Conservation (phyloP, 805 yeast species). For the Kluyveromyces dobzhanskii region DNA sequence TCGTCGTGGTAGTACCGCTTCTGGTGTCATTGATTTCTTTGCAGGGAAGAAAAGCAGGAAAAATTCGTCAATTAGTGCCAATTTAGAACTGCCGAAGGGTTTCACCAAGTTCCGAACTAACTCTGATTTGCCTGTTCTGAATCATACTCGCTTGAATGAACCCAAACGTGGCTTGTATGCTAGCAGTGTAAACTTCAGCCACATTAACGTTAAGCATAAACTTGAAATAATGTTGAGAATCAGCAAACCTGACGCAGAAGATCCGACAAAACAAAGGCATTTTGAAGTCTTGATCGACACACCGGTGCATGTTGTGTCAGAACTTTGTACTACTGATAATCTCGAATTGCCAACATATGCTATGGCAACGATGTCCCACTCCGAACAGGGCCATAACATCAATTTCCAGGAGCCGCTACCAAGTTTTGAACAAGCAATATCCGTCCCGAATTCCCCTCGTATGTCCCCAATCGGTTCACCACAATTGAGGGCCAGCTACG, state of each 20-base stretch:
- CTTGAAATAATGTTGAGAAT: conserved; percentile 64
- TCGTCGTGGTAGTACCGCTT: conserved; percentile 9
- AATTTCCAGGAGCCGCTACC: conserved; percentile 36
- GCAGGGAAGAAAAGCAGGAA: conserved; percentile 12
- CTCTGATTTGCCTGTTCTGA: conserved; percentile 15
- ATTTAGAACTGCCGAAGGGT: not conserved
- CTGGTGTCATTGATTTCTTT: conserved; percentile 17
- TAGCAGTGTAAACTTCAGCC: conserved; percentile 51
- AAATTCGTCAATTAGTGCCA: conserved; percentile 3
- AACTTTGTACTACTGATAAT: conserved; percentile 31
- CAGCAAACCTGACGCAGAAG: conserved; percentile 47
- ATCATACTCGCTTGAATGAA: conserved; percentile 17
- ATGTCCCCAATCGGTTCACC: conserved; percentile 19
- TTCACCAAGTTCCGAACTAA: conserved; percentile 13
- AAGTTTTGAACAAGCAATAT: conserved; percentile 57
- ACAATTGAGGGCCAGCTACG: conserved; percentile 10
- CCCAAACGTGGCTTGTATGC: conserved; percentile 41
- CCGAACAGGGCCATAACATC: conserved; percentile 4
- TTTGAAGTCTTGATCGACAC: conserved; percentile 78
- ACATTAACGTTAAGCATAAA: conserved; percentile 56
- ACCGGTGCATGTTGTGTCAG: conserved; percentile 50
- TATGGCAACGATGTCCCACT: conserved; percentile 14
- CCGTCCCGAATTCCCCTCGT: conserved; percentile 29
- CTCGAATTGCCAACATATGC: conserved; percentile 33
- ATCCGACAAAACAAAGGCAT: conserved; percentile 47